Evolutionary conservation across 1,284 basidiomycete species (phyloP), one percentile per base, ranked within the genome.

Genomic region (Phellinidium pouzarii): DNA sequence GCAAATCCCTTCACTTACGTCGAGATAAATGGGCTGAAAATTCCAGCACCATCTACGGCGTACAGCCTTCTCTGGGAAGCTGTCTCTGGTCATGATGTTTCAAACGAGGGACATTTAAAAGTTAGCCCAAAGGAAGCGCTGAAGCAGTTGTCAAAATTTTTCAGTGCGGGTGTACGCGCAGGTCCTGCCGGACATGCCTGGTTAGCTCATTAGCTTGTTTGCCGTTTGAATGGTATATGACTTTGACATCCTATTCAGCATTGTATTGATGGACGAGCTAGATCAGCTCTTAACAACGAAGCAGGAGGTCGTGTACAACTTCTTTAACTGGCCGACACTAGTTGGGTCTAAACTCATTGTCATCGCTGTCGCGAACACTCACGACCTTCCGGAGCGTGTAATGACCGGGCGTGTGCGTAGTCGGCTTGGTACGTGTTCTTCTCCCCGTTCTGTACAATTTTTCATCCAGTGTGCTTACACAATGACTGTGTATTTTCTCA

Each of bases 291-390:
- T 99, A 58, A 98, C 95, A 0, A 76, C 87, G 20, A 95, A 96
- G 64, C 95, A 99, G 68, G 94, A 98, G 60, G 95, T 99, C 2
- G 90, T 99, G 38, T 99, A 99, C 71, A 98, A 98, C 66, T 95
- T 99, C 70, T 99, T 99, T 78, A 98, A 98, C 66, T 99, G 96
- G 95, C 96, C 95, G 1, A 94, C 92, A 8, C 75, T 95, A 54
- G 78, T 81, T 0, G 84, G 84, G 12, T 91, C 89, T 51, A 87
- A 89, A 63, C 77, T 99, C 12, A 85, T 98, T 48, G 95, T 99
- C 1, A 80, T 99, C 50, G 96, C 96, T 0, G 94, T 99, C 1
- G 96, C 96, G 9, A 99, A 99, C 66, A 94, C 95, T 23, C 96
- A 98, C 90, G 95, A 99, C 65, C 74, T 99, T 50, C 96, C 96